Evolutionary conservation across 2,329 filamentous ascomycete genomes (phyloP).

Genomic region (Aspergillus neotritici): DNA sequence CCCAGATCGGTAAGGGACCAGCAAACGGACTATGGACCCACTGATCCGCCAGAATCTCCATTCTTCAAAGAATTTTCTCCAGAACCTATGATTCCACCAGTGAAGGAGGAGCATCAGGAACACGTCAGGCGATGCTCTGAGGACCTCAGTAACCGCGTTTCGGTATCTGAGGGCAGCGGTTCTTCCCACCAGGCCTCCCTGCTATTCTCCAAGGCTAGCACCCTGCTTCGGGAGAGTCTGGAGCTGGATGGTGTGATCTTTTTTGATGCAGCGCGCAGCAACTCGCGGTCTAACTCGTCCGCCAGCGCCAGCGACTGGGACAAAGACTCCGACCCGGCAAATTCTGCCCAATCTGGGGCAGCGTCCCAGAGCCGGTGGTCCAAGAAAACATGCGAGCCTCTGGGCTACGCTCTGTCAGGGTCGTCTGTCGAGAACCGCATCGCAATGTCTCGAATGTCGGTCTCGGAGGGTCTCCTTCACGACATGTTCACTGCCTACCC

Average conservation of each 20-base stretch:
- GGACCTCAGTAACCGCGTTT: constrained; percentile 8
- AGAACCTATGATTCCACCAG: neutral
- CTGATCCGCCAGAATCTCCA: neutral
- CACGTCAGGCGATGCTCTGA: constrained; percentile 7
- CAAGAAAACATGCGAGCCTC: constrained; percentile 11
- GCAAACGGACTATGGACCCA: neutral
- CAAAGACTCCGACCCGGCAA: constrained; percentile 1
- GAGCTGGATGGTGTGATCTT: constrained; percentile 35
- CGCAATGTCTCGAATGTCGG: neutral
- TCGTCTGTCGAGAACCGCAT: neutral
- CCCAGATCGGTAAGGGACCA: neutral
- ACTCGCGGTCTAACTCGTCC: constrained; percentile 14
- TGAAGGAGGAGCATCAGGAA: constrained; percentile 7
- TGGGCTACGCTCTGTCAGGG: constrained; percentile 9
- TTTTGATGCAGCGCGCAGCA: constrained; percentile 17
- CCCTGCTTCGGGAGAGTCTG: constrained; percentile 37
- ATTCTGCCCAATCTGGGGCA: constrained; percentile 3
- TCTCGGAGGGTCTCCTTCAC: constrained; percentile 14
- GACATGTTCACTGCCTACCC: constrained; percentile 15
- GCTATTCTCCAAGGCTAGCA: constrained; percentile 41
- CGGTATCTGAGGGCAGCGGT: constrained; percentile 8
- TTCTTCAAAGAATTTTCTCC: constrained; percentile 1
- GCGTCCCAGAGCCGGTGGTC: constrained; percentile 10
- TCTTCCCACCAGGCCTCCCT: constrained; percentile 10
- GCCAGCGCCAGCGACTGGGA: constrained; percentile 13